A percentile compares a stretch with the other conserved stretches of the same genome.
Conservation (phyloP, 2,329 filamentous ascomycete species). For the Cytospora mali region DNA sequence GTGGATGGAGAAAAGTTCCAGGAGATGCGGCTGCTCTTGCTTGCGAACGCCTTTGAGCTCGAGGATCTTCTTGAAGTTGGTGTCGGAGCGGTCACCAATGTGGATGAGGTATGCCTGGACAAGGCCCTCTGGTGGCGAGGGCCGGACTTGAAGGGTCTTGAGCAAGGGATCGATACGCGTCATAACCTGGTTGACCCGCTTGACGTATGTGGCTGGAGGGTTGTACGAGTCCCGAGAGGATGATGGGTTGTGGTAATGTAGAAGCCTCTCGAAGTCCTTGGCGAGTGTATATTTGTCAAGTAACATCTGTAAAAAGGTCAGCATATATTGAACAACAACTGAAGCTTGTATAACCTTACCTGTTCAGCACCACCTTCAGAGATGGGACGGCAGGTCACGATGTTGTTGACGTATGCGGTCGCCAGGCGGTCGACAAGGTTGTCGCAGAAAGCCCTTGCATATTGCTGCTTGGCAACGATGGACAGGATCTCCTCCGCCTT, state of each 20-base stretch:
- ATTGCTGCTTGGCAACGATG: constrained; percentile 85
- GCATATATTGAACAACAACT: constrained; percentile 19
- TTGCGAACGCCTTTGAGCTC: constrained; percentile 93
- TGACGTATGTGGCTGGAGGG: constrained; percentile 68
- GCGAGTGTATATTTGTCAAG: constrained; percentile 92
- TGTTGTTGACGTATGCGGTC: constrained; percentile 76
- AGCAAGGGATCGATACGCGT: constrained; percentile 87
- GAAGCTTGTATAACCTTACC: constrained; percentile 46
- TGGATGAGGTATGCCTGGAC: constrained; percentile 98
- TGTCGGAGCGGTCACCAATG: constrained; percentile 88
- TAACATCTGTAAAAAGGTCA: constrained; percentile 68
- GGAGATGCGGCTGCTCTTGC: constrained; percentile 75
- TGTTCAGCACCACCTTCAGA: constrained; percentile 94
- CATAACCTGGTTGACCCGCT: constrained; percentile 83
- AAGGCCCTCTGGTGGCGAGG: constrained; percentile 87
- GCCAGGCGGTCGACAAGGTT: constrained; percentile 90
- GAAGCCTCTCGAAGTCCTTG: constrained; percentile 73
- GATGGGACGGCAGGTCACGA: constrained; percentile 87
- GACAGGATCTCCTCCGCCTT: constrained; percentile 75
- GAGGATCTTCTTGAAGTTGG: constrained; percentile 94
- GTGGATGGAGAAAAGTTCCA: constrained; percentile 83
- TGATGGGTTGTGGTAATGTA: constrained; percentile 61
- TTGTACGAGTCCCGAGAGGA: constrained; percentile 42
- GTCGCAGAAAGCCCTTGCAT: constrained; percentile 91
- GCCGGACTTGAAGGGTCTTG: constrained; percentile 93